Percentiles rank a stretch among this genome's conserved stretches.
phyloP scores from a whole-genome alignment of 2,329 filamentous ascomycete species.

The Xylariaceae sp. region DNA sequence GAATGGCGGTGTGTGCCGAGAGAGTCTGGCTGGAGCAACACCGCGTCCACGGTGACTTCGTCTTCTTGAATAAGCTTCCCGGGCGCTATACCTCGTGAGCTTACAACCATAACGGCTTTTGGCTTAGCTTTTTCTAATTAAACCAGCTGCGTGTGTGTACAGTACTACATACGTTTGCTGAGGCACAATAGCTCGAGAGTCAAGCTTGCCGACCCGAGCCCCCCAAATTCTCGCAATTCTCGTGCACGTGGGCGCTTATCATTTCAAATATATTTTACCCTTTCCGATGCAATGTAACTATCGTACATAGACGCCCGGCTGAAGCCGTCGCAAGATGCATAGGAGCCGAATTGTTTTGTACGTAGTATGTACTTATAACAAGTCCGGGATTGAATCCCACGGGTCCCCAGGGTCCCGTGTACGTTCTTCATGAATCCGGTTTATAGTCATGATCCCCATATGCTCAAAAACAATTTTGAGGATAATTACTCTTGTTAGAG shows the following conservation, averaged over 20 bases:
- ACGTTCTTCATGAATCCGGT: too few relatives aligned
- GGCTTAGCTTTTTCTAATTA: background rate
- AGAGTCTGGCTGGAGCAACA: constrained; percentile 13
- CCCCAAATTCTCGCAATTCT: background rate
- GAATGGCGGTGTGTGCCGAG: constrained; percentile 25
- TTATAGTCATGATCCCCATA: too few relatives aligned
- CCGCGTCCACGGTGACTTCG: constrained; percentile 8
- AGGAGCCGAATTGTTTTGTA: constrained; percentile 23
- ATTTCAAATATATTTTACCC: constrained; percentile 10
- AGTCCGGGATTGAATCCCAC: too few relatives aligned
- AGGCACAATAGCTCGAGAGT: background rate
- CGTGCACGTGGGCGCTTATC: constrained; percentile 21
- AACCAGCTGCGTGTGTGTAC: background rate
- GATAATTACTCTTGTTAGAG: too few relatives aligned
- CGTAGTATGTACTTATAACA: too few relatives aligned
- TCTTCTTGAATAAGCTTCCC: too few relatives aligned
- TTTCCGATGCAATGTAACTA: constrained; percentile 22
- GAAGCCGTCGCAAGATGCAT: constrained; percentile 23
- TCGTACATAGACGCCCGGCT: constrained; percentile 26
- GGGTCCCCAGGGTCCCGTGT: too few relatives aligned
- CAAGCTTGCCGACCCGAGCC: background rate
- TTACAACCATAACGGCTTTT: constrained; percentile 10
- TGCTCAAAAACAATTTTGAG: too few relatives aligned
- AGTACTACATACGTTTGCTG: constrained; percentile 12
- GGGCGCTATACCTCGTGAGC: too few relatives aligned